Conservation (phyloP, 176 grass and related monocot species). For the Tillandsia leiboldiana region DNA sequence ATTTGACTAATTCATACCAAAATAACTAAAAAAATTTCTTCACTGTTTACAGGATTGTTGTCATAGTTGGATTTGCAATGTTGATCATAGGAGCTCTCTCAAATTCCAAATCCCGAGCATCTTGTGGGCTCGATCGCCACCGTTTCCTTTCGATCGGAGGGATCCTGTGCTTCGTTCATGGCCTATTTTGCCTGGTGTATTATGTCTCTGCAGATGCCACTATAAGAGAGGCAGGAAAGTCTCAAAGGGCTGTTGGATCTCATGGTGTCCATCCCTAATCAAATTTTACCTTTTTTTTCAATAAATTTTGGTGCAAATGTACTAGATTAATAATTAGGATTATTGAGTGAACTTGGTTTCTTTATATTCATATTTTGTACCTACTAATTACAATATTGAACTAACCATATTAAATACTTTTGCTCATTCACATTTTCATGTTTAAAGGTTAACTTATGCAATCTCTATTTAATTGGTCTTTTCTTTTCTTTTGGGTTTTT, state of each 20-base stretch:
- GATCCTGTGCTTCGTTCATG: constrained; percentile 80
- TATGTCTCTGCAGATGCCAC: constrained; percentile 66
- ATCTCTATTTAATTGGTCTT: no score
- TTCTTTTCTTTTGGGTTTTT: no score
- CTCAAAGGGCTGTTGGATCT: constrained; percentile 5
- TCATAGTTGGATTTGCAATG: constrained; percentile 38
- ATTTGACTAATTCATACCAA: not conserved
- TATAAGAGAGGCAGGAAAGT: constrained; percentile 26
- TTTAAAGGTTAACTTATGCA: not conserved
- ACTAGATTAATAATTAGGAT: no score
- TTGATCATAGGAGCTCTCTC: constrained; percentile 69
- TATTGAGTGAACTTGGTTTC: no score
- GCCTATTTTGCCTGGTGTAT: constrained; percentile 47
- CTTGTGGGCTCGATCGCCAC: constrained; percentile 42
- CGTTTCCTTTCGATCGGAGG: constrained; percentile 64
- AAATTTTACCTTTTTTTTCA: not conserved
- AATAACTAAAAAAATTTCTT: not conserved
- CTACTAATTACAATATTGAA: no score
- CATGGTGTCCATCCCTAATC: constrained; percentile 23
- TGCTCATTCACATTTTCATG: no score
- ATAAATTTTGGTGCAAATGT: not conserved
- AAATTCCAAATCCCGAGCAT: constrained; percentile 32
- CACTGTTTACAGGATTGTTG: constrained; percentile 40
- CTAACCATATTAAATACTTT: no score
- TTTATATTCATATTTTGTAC: no score